Base-by-base conservation (phyloP, 2,329 filamentous ascomycete species). In the Paracoccidioides lutzii region DNA sequence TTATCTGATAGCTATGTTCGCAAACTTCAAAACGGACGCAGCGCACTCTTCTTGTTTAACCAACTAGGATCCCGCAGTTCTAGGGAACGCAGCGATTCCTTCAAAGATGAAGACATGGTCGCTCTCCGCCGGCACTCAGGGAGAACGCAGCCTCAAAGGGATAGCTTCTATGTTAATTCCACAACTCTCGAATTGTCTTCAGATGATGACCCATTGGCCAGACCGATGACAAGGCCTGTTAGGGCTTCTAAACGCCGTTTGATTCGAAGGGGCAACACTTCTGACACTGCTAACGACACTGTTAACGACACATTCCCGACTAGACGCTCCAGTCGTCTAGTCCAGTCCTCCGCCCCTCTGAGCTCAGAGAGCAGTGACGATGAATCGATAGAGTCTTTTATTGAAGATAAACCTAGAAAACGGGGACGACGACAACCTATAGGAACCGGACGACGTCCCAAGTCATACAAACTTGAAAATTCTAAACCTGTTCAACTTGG, bases 131-230 rank as follows among this genome's bases (percentile, higher is more conserved):
- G 12, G 12, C 49, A 33, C 14, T 38, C 33, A 28, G 3, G 41
- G 12, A 41, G 15, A 35, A 42, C 48, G n/a, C 52, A 30, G 30
- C 9, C 46, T 32, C 45, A n/a, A 53, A 37, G 44, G 6, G 15
- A 55, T 10, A 55, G 49, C 6, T 60, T 58, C 5, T 38, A 50
- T 50, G 60, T 61, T 9, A 59, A 55, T 15, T 61, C 59, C 46
- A 55, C 57, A 32, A 55, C 52, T 7, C 45, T 59, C 15, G 32
- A 33, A 35, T 57, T 59, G 28, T 64, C 61, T 45, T 57, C 58
- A 30, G 61, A 59, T 51, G 60, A 62, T 3, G 55, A 55, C 32
- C 22, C 35, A 12, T n/a, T 33, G 4, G 14, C 33, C 2, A 30
- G 9, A 38, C 14, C 40, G 45, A 32, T 28, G 2, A 14, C 50